Percentiles rank a stretch among this genome's conserved stretches.
phyloP scores from a whole-genome alignment of 768 basidiomycete genomes.

The Kwoniella heveanensis region DNA sequence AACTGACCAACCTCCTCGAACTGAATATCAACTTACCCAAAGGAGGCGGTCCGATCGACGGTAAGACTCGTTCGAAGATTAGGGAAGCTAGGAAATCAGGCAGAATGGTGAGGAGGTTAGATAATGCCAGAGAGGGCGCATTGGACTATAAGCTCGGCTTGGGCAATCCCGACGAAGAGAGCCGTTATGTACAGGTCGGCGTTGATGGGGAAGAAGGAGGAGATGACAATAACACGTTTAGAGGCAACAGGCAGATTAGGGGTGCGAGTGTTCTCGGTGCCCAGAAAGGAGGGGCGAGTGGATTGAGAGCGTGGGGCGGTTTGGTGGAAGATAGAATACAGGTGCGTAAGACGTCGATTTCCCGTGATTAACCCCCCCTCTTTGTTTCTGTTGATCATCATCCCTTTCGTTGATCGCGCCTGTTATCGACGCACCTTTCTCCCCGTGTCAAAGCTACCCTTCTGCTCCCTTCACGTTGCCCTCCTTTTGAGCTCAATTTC shows the following conservation, averaged over 20 bases:
- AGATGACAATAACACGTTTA: slow-evolving; percentile 41
- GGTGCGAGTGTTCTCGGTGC: slow-evolving; percentile 51
- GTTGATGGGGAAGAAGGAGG: slow-evolving; percentile 29
- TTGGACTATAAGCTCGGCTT: slow-evolving; percentile 73
- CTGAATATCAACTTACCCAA: slow-evolving; percentile 31
- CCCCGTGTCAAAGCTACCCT: too few relatives aligned
- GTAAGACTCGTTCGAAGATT: slow-evolving; percentile 44
- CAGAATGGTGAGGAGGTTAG: slow-evolving; percentile 64
- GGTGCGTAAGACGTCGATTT: slow-evolving; percentile 33
- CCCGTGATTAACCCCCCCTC: background rate
- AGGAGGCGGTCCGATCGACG: slow-evolving; percentile 40
- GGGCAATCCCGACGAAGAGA: slow-evolving; percentile 3
- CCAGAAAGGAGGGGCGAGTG: slow-evolving; percentile 59
- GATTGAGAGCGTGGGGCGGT: slow-evolving; percentile 72
- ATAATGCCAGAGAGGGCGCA: slow-evolving; percentile 69
- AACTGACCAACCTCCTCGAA: slow-evolving; percentile 42
- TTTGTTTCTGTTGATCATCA: slow-evolving; percentile 49
- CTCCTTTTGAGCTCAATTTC: too few relatives aligned
- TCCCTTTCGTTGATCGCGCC: too few relatives aligned
- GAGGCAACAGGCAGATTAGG: slow-evolving; percentile 57
- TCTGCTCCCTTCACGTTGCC: too few relatives aligned
- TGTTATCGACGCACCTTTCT: too few relatives aligned
- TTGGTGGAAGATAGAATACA: slow-evolving; percentile 80
- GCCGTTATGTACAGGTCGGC: slow-evolving; percentile 39
- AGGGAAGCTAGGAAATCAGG: slow-evolving; percentile 62